Conservation (phyloP, 495 filamentous ascomycete species). For the Jackrogersella minutella region DNA sequence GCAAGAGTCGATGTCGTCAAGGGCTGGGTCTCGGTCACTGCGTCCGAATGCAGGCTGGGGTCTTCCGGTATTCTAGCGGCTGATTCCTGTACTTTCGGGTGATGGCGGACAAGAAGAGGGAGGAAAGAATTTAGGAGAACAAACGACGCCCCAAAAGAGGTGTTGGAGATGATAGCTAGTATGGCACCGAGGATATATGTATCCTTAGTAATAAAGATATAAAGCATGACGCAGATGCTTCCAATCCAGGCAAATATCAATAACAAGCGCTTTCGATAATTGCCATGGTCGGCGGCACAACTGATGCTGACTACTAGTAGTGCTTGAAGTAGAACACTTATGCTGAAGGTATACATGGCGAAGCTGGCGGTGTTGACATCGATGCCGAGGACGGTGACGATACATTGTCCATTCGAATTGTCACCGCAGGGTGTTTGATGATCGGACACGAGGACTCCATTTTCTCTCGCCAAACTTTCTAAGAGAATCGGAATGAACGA, state of each 20-base stretch:
- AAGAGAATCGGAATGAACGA: constrained; percentile 97
- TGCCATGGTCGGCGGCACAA: constrained; percentile 94
- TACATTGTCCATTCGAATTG: constrained; percentile 71
- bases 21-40: constrained; percentile 25
- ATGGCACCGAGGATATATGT: constrained; percentile 82
- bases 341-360: constrained; percentile 96
- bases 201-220: constrained; percentile 75
- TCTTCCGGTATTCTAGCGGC: constrained; percentile 46
- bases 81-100: constrained; percentile 61
- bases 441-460: constrained; percentile 83
- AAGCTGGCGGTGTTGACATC: constrained; percentile 97
- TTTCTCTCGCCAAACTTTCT: constrained; percentile 90
- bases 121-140: constrained; percentile 86
- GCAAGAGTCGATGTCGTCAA: constrained; percentile 39
- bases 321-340: constrained; percentile 88
- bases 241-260: constrained; percentile 84
- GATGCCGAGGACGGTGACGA: constrained; percentile 80
- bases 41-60: constrained; percentile 36
- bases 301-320: constrained; percentile 94
- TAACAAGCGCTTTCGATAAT: constrained; percentile 86
- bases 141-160: constrained; percentile 86
- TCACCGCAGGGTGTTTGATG: constrained; percentile 71
- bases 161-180: constrained; percentile 88
- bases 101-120: constrained; percentile 80
- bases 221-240: constrained; percentile 84